Conservation (phyloP, 805 yeast species). For the Myxozyma monticola region DNA sequence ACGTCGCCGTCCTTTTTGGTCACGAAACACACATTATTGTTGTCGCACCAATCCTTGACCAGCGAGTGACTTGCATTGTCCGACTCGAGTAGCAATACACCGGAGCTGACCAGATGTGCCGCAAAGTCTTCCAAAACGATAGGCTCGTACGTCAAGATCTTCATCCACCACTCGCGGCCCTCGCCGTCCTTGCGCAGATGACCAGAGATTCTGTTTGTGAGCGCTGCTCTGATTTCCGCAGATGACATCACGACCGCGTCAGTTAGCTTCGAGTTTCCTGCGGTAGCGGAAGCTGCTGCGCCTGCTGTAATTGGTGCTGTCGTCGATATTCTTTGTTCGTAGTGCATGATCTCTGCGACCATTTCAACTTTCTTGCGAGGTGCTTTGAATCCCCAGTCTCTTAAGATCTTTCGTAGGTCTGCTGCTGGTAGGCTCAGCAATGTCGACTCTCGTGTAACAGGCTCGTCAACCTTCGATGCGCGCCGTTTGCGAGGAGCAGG, state of each 20-base stretch:
- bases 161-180: slow-evolving; percentile 27
- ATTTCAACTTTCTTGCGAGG: slow-evolving; percentile 21
- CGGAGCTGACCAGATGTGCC: slow-evolving; percentile 7
- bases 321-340: slow-evolving; percentile 1
- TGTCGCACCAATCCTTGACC: slow-evolving; percentile 30
- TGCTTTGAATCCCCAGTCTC: slow-evolving; percentile 25
- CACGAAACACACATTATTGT: slow-evolving; percentile 13
- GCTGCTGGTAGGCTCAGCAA: too few species aligned
- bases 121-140: slow-evolving; percentile 24
- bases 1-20: too few species aligned
- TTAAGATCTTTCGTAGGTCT: slow-evolving; percentile 12
- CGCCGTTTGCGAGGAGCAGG: too few species aligned
- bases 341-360: slow-evolving; percentile 9
- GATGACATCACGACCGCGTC: background rate
- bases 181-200: slow-evolving; percentile 4
- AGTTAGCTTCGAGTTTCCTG: background rate
- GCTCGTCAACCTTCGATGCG: too few species aligned
- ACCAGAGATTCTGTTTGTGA: slow-evolving; percentile 6
- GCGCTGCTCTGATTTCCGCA: slow-evolving; percentile 9
- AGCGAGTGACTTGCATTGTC: background rate
- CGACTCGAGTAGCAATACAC: background rate
- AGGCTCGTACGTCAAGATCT: slow-evolving; percentile 27
- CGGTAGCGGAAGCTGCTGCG: background rate
- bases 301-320: background rate
- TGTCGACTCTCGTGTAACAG: too few species aligned